phyloP scores from a whole-genome alignment of 164 flowering plant genomes.

The Tinospora cordifolia region DNA sequence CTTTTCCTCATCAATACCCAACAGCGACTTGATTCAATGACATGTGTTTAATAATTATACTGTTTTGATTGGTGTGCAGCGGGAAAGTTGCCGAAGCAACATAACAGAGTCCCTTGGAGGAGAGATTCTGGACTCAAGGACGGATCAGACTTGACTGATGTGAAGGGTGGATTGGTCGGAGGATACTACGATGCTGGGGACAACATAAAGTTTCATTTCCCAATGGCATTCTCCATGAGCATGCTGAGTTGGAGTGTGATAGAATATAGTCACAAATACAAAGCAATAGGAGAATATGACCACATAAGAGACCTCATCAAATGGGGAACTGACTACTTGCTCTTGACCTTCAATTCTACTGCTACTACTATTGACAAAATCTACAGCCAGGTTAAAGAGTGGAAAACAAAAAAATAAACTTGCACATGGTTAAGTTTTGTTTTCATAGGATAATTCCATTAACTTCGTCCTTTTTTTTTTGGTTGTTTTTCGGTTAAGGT shows the following conservation, averaged over 20 bases:
- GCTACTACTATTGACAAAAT: slow-evolving; percentile 50
- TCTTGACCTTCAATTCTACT: slow-evolving; percentile 63
- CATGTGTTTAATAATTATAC: neutral
- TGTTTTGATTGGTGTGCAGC: slow-evolving; percentile 35
- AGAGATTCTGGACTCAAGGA: slow-evolving; percentile 66
- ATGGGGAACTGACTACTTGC: slow-evolving; percentile 90
- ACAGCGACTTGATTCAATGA: neutral
- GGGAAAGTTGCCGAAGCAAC: slow-evolving; percentile 57
- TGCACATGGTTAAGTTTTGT: too few species aligned
- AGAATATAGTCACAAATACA: slow-evolving; percentile 64
- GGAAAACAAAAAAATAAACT: too few species aligned
- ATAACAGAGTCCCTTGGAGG: slow-evolving; percentile 49
- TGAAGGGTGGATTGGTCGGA: slow-evolving; percentile 60
- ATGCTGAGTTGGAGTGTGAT: slow-evolving; percentile 87
- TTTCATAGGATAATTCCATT: too few species aligned
- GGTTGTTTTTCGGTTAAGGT: slow-evolving; percentile 36
- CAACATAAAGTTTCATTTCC: slow-evolving; percentile 66
- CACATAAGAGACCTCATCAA: slow-evolving; percentile 67
- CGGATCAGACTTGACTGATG: slow-evolving; percentile 36
- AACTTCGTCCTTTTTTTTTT: too few species aligned
- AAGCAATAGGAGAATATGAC: slow-evolving; percentile 45
- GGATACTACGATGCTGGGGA: slow-evolving; percentile 89
- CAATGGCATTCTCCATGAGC: slow-evolving; percentile 74
- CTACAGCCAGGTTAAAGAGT: neutral
- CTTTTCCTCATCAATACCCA: neutral